Percentiles rank a stretch among this genome's conserved stretches.
phyloP scores from a whole-genome alignment of 345 rosid species.

The sweet orange (Citrus sinensis) region DVS_A1.0 CM039163.1:49513001-49513500 shows the following conservation, averaged over 20 bases:
- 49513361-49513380: slow-evolving; percentile 63
- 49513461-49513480: not conserved
- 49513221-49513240: slow-evolving; percentile 81
- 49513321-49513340: slow-evolving; percentile 80
- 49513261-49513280: slow-evolving; percentile 4
- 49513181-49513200: slow-evolving; percentile 88
- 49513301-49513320: slow-evolving; percentile 58
- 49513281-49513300: slow-evolving; percentile 10
- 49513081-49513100: slow-evolving; percentile 9
- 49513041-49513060: slow-evolving; percentile 95
- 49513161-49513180: slow-evolving; percentile 76
- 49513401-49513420: slow-evolving; percentile 68
- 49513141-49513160: slow-evolving; percentile 86
- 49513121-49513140: slow-evolving; percentile 22
- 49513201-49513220: slow-evolving; percentile 83
- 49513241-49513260: not conserved
- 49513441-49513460: not conserved
- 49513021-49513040: slow-evolving; percentile 92
- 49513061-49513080: slow-evolving; percentile 56
- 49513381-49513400: slow-evolving; percentile 71
- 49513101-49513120: slow-evolving; percentile 12
- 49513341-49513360: slow-evolving; percentile 69
- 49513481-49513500: not conserved
- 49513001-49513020: slow-evolving; percentile 76
- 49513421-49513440: not conserved